phyloP scores from a whole-genome alignment of 495 filamentous ascomycete species.

The Aspergillus kassunensis region DNA sequence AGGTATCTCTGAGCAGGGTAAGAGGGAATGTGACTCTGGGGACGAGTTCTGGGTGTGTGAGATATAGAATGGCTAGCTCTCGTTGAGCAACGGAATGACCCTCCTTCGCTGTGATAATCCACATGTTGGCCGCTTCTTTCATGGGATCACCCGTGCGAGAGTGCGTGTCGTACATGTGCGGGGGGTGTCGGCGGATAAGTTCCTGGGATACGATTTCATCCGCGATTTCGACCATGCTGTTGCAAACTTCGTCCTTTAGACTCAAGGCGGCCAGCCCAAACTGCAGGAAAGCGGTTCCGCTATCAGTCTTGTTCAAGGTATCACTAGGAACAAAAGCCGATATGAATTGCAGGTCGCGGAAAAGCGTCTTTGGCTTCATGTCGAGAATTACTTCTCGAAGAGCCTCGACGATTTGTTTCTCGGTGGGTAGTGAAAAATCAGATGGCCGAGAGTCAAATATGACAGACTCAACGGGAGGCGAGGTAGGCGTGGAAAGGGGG shows the following conservation, averaged over 20 bases:
- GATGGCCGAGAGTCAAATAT: constrained; percentile 37
- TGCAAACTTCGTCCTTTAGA: constrained; percentile 84
- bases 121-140: constrained; percentile 85
- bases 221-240: constrained; percentile 79
- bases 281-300: constrained; percentile 93
- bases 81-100: constrained; percentile 89
- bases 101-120: constrained; percentile 92
- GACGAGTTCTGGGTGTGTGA: constrained; percentile 87
- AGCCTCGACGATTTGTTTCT: constrained; percentile 68
- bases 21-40: constrained; percentile 81
- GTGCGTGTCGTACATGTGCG: constrained; percentile 33
- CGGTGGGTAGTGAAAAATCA: constrained; percentile 36
- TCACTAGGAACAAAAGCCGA: constrained; percentile 82
- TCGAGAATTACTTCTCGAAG: constrained; percentile 74
- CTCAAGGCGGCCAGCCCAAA: constrained; percentile 82
- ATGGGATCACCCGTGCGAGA: constrained; percentile 50
- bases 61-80: constrained; percentile 89
- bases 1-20: constrained; percentile 81
- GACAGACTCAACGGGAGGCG: constrained; percentile 31
- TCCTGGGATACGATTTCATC: constrained; percentile 45
- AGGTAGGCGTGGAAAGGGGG: constrained; percentile 17
- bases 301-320: constrained; percentile 78
- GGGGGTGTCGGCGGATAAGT: constrained; percentile 40
- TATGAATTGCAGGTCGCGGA: constrained; percentile 94
- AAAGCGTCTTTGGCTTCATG: constrained; percentile 83